Base-by-base conservation (phyloP, 2,329 filamentous ascomycete genomes). In the Xylaria hypoxylon region DNA sequence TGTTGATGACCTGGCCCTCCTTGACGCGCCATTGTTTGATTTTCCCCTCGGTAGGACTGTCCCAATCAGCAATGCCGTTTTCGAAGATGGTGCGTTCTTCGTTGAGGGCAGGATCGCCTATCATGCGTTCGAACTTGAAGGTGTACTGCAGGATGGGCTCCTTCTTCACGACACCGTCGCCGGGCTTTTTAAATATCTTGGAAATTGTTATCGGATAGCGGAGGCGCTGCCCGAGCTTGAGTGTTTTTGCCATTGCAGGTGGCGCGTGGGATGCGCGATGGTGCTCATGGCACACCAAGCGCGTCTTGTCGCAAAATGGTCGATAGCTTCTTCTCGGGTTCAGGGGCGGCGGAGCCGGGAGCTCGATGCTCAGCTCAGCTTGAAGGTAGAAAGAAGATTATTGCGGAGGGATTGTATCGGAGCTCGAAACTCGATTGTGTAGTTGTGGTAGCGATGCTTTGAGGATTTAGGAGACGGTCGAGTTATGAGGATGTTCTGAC, bases 121-220 rank as follows among this genome's bases (percentile, higher is more conserved):
- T 88, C 71, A 89, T 89, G 80, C 93, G 90, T 76, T 84, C 90
- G 80, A 90, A 94, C 74, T 89, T 89, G 82, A 94, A 99, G 68
- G 89, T 90, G 85, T 97, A 99, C 78, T 92, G 89, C 77, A 99
- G 90, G 62, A 98, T 85, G 62, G 89, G 86, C 75, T 94, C 91
- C 76, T 93, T 84, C 79, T 91, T 91, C 75, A 88, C 86, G 75
- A 99, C 87, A 68, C 86, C 77, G 74, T 97, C 93, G 79, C 92
- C 91, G 22, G 88, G 87, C 71, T 85, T 82, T 79, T 93, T 94
- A 72, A 95, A 87, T 68, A 98, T 86, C 79, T 93, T 91, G 74
- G 90, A 94, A 80, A 99, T 90, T 73, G 91, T 97, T 80, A 98
- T 94, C 74, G 96, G 96, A 80, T 98, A 99, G 80, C 91, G 92